Conservation (phyloP, 2,329 filamentous ascomycete genomes). For the Coniochaeta sp. region DNA sequence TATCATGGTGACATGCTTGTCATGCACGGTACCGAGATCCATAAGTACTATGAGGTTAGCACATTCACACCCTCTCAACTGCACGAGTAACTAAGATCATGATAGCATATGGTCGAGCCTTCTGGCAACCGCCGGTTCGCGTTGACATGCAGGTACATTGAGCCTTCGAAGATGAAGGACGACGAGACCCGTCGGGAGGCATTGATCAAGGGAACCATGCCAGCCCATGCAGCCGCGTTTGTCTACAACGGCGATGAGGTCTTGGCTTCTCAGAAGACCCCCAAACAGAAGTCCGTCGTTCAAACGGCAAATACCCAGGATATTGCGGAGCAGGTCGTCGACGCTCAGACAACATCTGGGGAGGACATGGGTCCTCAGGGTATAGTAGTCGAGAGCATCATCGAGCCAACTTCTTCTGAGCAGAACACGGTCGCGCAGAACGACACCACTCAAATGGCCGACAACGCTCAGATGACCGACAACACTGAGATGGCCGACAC, state of each 20-base stretch:
- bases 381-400: not conserved
- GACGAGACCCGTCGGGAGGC: conserved; percentile 18
- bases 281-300: too few relatives aligned
- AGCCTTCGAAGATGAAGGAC: conserved; percentile 29
- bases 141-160: conserved; percentile 46
- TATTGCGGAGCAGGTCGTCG: too few relatives aligned
- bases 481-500: not conserved
- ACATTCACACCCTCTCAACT: not conserved
- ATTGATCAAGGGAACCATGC: conserved; percentile 23
- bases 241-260: conserved; percentile 18
- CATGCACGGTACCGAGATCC: conserved; percentile 54
- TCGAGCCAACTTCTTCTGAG: too few relatives aligned
- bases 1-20: conserved; percentile 57
- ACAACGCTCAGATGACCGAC: not conserved
- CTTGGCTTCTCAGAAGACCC: not conserved
- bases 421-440: not conserved
- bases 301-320: too few relatives aligned
- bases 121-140: conserved; percentile 45
- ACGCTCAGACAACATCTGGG: too few relatives aligned
- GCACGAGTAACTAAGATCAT: not conserved
- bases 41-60: conserved; percentile 48
- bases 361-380: too few relatives aligned
- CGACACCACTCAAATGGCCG: not conserved
- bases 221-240: conserved; percentile 10
- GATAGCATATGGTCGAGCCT: conserved; percentile 43